Base-by-base conservation (phyloP, 2,329 filamentous ascomycete species). In the Penicillium sp. region DNA sequence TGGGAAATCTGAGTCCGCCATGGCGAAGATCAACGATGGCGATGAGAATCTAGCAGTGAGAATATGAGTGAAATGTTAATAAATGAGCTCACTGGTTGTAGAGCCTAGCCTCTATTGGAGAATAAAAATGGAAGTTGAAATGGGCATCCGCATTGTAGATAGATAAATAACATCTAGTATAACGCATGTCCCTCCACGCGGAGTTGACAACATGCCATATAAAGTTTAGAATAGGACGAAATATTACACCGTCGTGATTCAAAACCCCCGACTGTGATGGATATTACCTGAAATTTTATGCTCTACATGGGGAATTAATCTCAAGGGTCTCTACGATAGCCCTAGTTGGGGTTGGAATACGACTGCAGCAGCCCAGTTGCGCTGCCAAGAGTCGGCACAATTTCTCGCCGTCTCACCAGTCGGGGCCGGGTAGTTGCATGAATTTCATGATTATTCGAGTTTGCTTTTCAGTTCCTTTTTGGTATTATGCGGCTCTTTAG, bases 341-440 rank as follows among this genome's bases (percentile, higher is more conserved):
- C 13, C 31, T 52, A 8, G 51, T 48, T 23, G 21, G 15, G 9
- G 49, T 19, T 29, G n/a, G 10, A 53, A 57, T 38, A 15, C 10
- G 29, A 15, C 36, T 25, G 49, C 27, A 33, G 36, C 12, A 12
- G 19, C 1, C n/a, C n/a, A 44, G 27, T 57, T 42, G 27, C 25
- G 17, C n/a, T 55, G 57, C 57, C 47, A 61, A 61, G 57, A 63
- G 25, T 63, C 65, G 65, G 65, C 19, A 13, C 9, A 65, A 66
- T 55, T 53, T 41, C 25, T 52, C 25, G 43, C 65, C 63, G 63
- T 17, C 33, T 49, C 33, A 23, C 48, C 57, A 58, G 53, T 45
- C 54, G 59, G 49, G 7, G 15, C 12, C 59, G 61, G 61, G 36
- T 38, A 38, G 6, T n/a, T 55, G n/a, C 6, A 53, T 13, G 39